Percentiles rank a stretch among this genome's conserved stretches.
phyloP scores from a whole-genome alignment of 495 filamentous ascomycete species.

The Chaetomium tenue region DNA sequence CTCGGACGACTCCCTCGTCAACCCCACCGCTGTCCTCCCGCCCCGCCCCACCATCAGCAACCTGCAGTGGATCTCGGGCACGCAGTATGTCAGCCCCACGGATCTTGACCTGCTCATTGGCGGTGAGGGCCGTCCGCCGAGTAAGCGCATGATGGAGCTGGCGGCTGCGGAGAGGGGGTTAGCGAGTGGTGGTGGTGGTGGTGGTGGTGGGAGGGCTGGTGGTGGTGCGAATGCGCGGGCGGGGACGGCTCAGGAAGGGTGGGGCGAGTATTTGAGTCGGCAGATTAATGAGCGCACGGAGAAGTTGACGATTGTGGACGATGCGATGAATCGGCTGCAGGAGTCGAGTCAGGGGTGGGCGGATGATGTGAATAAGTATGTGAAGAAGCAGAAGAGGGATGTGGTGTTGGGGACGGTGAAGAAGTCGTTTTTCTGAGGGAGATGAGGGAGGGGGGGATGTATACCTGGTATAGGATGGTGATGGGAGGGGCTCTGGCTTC shows the following conservation, averaged over 20 bases:
- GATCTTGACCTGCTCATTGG: constrained; percentile 92
- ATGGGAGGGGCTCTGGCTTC: background rate
- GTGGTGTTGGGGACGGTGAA: constrained; percentile 64
- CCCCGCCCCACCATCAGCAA: constrained; percentile 93
- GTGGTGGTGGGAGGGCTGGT: constrained; percentile 48
- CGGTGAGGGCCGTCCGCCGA: constrained; percentile 80
- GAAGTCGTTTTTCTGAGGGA: constrained; percentile 43
- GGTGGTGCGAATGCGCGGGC: constrained; percentile 55
- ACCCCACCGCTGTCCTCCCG: constrained; percentile 67
- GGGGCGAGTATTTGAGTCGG: constrained; percentile 68
- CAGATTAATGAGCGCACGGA: constrained; percentile 88
- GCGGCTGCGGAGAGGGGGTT: constrained; percentile 44
- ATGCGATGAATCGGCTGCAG: constrained; percentile 77
- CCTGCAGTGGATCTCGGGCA: constrained; percentile 93
- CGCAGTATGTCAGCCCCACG: constrained; percentile 82
- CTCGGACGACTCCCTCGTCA: constrained; percentile 70
- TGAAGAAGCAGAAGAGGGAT: constrained; percentile 80
- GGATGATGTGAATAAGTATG: constrained; percentile 81
- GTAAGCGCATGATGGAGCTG: constrained; percentile 64
- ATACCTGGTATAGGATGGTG: background rate
- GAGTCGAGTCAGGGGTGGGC: constrained; percentile 78
- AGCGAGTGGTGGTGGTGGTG: constrained; percentile 39
- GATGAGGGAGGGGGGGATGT: background rate
- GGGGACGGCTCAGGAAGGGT: constrained; percentile 46
- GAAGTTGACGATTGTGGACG: constrained; percentile 74